phyloP scores from a whole-genome alignment of 2,329 filamentous ascomycete species.

The Claviceps monticola region DNA sequence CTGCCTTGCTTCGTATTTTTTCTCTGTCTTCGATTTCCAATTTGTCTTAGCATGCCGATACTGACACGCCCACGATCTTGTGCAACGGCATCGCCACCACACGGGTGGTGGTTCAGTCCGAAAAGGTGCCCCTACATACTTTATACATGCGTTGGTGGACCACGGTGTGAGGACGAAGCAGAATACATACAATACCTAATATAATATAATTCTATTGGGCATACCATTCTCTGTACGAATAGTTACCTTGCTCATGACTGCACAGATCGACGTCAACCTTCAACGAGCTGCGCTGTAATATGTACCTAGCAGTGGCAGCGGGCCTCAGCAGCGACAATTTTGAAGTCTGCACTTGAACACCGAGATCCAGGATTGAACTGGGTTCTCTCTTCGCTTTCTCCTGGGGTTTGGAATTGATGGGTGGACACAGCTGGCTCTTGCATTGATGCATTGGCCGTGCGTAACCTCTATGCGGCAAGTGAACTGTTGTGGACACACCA shows the following conservation, averaged over 20 bases:
- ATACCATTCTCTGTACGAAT: not conserved
- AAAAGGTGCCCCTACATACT: not conserved
- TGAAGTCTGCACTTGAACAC: not conserved
- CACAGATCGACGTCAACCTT: no score
- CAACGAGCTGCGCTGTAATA: no score
- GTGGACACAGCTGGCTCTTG: not conserved
- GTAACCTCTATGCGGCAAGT: constrained; percentile 1
- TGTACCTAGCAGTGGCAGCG: not conserved
- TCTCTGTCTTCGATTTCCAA: not conserved
- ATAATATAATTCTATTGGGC: not conserved
- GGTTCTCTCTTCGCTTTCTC: not conserved
- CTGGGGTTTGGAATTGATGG: not conserved
- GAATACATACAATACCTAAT: not conserved
- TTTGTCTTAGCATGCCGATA: not conserved
- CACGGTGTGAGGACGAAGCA: not conserved
- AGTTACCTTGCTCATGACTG: no score
- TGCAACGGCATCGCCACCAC: not conserved
- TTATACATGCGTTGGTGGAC: not conserved
- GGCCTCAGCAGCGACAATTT: not conserved
- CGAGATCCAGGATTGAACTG: not conserved
- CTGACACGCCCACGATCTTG: not conserved
- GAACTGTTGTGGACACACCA: not conserved
- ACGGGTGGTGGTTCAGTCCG: not conserved
- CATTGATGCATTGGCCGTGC: not conserved
- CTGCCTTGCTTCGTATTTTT: not conserved